Evolutionary conservation across 1,284 basidiomycete genomes (phyloP), one percentile per base, ranked within the genome.

Genomic region (Ganoderma sinense): DNA sequence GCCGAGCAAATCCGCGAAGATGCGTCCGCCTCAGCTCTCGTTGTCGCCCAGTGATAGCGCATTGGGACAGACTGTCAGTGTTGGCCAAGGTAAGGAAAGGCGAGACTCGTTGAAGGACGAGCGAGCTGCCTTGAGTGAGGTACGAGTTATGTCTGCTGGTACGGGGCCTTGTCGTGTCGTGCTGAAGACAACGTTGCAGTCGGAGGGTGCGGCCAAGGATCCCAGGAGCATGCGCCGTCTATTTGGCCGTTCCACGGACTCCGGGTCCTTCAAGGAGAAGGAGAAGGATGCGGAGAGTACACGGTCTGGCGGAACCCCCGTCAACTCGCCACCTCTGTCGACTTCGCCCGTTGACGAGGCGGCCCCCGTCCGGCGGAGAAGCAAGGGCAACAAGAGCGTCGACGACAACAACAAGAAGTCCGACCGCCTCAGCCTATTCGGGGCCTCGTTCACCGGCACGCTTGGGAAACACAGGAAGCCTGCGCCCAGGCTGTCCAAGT

Each of bases 371-470:
- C 83, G 83, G 53, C 87, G 87, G 40, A 84, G 85, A 43, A 78
- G 84, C 67, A 84, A 86, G 66, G 73, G 79, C 18, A 88, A 86
- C 79, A 86, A 84, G 73, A 88, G 85, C 70, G 66, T 82, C 18
- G 91, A 92, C 71, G 83, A 75, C n/a, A 76, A 81, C 51, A 91
- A 85, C 76, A 82, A 60, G 23, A 51, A 51, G 48, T 26, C 48
- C 1, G 90, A 93, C 61, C 83, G 93, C n/a, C 80, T 92, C 58
- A 94, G 93, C 78, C 89, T 97, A 74, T 96, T 97, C 77, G 92
- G 92, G 23, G 86, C 83, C 8, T 75, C 88, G 8, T 89, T 92
- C 75, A 79, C 82, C 26, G 84, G 85, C 0, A 83, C 88, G 8
- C 75, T 93, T 68, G 87, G 89, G 41, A 92, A 92, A 76, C 82